phyloP scores from a whole-genome alignment of 2,329 filamentous ascomycete species.

The Fusarium goolgardi region DNA sequence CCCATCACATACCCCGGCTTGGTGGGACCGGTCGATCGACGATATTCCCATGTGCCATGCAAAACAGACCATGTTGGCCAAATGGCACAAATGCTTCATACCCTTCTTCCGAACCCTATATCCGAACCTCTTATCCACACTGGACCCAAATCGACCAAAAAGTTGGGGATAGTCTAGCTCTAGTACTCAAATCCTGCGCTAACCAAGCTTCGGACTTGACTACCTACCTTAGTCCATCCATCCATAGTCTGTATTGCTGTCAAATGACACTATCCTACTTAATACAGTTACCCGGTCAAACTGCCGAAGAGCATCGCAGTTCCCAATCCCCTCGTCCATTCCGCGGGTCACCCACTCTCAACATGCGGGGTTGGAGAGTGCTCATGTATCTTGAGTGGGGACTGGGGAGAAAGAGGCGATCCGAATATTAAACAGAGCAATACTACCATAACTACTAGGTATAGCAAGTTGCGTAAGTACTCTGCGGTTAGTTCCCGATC shows the following conservation, averaged over 20 bases:
- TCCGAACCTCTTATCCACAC: not conserved
- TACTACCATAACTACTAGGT: conserved; percentile 1
- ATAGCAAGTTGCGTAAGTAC: not conserved
- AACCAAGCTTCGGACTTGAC: conserved; percentile 15
- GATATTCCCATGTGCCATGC: not conserved
- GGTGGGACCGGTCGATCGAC: not conserved
- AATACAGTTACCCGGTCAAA: conserved; percentile 30
- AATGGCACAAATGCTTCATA: not conserved
- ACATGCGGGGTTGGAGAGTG: conserved; percentile 33
- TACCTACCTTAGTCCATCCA: conserved; percentile 8
- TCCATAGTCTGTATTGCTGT: conserved; percentile 5
- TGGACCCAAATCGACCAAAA: conserved; percentile 1
- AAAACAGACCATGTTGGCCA: conserved; percentile 1
- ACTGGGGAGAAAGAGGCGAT: conserved; percentile 17
- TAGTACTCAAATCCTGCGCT: conserved; percentile 14
- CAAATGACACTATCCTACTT: conserved; percentile 15
- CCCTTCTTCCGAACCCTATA: not conserved
- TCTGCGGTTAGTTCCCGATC: not conserved
- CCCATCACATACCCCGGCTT: not conserved
- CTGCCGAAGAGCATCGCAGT: conserved; percentile 29
- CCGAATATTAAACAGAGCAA: conserved; percentile 11
- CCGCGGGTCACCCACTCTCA: conserved; percentile 25
- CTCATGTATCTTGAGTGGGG: conserved; percentile 11
- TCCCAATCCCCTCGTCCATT: conserved; percentile 28
- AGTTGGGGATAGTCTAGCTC: not conserved